Evolutionary conservation across 208 protist species (phyloP).

Genomic region (Trypanosoma cruzi): DNA sequence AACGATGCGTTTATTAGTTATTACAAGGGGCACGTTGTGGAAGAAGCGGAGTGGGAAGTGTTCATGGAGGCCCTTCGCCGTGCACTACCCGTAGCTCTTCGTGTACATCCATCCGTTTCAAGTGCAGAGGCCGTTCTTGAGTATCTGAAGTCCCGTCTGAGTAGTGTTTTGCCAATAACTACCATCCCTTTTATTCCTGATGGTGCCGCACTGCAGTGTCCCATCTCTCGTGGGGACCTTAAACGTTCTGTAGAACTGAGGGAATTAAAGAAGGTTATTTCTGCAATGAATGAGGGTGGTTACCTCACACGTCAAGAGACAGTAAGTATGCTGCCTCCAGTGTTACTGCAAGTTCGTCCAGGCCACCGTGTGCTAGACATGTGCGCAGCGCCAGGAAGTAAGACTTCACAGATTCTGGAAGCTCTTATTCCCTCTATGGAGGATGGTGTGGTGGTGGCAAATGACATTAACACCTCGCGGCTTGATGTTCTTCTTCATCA

Average conservation of each 20-base stretch:
- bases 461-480: conserved; percentile 87
- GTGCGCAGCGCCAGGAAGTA: conserved; percentile 90
- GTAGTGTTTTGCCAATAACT: conserved; percentile 41
- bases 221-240: conserved; percentile 73
- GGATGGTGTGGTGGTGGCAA: conserved; percentile 88
- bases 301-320: conserved; percentile 93
- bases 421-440: conserved; percentile 38
- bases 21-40: conserved; percentile 65
- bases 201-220: conserved; percentile 69
- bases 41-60: conserved; percentile 54
- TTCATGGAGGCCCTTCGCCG: conserved; percentile 68
- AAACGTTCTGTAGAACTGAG: conserved; percentile 73
- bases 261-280: conserved; percentile 72
- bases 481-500: conserved; percentile 88
- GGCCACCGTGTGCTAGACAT: conserved; percentile 87
- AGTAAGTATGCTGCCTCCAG: conserved; percentile 88
- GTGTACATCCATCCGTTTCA: conserved; percentile 48
- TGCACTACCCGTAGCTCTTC: conserved; percentile 73
- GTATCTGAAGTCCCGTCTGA: conserved; percentile 45
- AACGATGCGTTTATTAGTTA: conserved; percentile 72
- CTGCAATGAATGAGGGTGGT: conserved; percentile 87
- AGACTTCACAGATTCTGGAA: conserved; percentile 91
- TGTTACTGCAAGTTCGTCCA: conserved; percentile 79
- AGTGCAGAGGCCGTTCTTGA: conserved; percentile 39
- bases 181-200: conserved; percentile 63